A percentile compares a stretch with the other conserved stretches of the same genome.
Conservation (phyloP, 2,329 filamentous ascomycete genomes). For the Neoascochyta sp. region DNA sequence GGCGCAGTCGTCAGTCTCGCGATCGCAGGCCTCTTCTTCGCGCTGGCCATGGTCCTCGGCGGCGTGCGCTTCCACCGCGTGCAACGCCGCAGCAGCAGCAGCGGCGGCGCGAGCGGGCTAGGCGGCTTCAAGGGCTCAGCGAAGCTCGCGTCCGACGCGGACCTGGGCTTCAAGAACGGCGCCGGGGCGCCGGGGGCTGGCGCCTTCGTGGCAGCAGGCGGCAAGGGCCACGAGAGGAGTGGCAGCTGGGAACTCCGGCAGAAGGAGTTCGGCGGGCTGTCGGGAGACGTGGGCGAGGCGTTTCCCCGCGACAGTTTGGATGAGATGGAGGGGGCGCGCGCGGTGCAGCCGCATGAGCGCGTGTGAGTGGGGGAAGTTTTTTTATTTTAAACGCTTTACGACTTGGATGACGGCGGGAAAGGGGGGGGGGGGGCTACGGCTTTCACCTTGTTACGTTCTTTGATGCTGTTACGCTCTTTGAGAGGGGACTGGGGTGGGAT, state of each 20-base stretch:
- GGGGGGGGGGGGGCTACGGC: neutral
- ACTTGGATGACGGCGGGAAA: neutral
- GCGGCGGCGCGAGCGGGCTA: slow-evolving; percentile 34
- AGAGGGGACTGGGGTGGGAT: slow-evolving; percentile 1
- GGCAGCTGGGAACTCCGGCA: slow-evolving; percentile 57
- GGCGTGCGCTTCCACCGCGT: slow-evolving; percentile 47
- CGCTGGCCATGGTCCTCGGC: slow-evolving; percentile 43
- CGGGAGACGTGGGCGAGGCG: slow-evolving; percentile 17
- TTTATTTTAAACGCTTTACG: neutral
- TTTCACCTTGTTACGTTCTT: too few relatives aligned
- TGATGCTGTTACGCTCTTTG: slow-evolving; percentile 3
- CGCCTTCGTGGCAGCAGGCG: slow-evolving; percentile 12
- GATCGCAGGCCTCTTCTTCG: slow-evolving; percentile 43
- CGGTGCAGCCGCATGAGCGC: slow-evolving; percentile 48
- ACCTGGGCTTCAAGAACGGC: slow-evolving; percentile 46
- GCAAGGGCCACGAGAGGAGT: slow-evolving; percentile 47
- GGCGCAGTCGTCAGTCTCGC: slow-evolving; percentile 53
- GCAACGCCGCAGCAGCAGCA: neutral
- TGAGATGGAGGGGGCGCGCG: slow-evolving; percentile 42
- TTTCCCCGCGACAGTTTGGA: slow-evolving; percentile 44
- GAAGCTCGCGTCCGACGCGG: slow-evolving; percentile 54
- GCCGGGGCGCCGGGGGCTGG: slow-evolving; percentile 39
- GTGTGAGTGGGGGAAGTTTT: slow-evolving; percentile 37
- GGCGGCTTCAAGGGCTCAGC: slow-evolving; percentile 56
- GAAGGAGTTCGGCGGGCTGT: slow-evolving; percentile 25